Evolutionary conservation across 1,284 basidiomycete species (phyloP), one percentile per base, ranked within the genome.

Genomic region (Cystobasidium sp.): DNA sequence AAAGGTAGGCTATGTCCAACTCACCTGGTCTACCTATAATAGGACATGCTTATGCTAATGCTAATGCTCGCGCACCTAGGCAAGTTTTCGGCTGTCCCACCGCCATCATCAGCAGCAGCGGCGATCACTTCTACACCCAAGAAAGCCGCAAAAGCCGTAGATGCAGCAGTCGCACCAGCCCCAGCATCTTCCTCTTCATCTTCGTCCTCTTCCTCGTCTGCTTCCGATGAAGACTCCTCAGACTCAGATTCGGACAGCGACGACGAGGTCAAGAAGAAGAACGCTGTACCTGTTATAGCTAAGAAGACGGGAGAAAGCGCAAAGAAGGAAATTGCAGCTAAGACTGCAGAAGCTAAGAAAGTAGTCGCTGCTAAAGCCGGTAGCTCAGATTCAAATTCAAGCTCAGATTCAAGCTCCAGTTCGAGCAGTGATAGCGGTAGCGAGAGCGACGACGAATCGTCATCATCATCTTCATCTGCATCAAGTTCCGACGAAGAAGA

Each of bases 181-280:
- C 74, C 56, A 52, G 64, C 31, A 18, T 77, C 65, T 55, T 77
- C 72, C 16, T 76, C 72, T 65, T 78, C 76, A 1, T 59, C 56
- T 47, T 77, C 75, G 37, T 77, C 56, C 58, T 47, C 79, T 10
- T 78, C 78, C 7, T 76, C 78, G 1, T 67, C 69, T 10, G 77
- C 76, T 18, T 77, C 66, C 22, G 70, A 62, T 18, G 69, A 64
- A 39, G 24, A n/a, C 49, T 46, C 59, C 2, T 71, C 55, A 16
- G 46, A 77, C 75, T 59, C 70, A 18, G 75, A 76, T 24, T 77
- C 75, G 0, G 76, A 78, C 12, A 69, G 53, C n/a, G 53, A 56
- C 22, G 76, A 75, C 5, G 22, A 22, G 37, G 66, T 66, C 37
- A 73, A 76, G 8, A 62, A 75, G 31, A 31, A 31, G 31, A 31